Evolutionary conservation across 257 asterid genomes (phyloP).

Genomic region (Gardenia jasminoides): DNA sequence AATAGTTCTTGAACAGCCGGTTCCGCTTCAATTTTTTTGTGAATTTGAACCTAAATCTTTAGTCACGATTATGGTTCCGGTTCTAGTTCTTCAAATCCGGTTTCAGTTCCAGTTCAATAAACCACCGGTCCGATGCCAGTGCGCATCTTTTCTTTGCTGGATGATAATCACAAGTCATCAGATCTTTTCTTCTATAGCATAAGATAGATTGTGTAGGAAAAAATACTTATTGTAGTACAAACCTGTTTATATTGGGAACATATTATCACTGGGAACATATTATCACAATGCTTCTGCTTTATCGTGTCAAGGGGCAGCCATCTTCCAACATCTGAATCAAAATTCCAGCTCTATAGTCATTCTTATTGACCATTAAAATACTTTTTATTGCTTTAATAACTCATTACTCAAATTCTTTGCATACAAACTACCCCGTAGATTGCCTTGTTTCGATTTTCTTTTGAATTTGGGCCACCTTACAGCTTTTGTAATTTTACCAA

Average conservation of each 20-base stretch:
- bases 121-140: conserved; percentile 2
- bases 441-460: neutral
- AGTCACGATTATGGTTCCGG: too few species aligned
- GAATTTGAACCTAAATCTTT: too few species aligned
- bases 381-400: neutral
- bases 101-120: too few species aligned
- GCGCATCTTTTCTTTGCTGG: too few species aligned
- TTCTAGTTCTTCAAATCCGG: too few species aligned
- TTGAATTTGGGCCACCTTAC: neutral
- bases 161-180: too few species aligned
- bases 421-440: neutral
- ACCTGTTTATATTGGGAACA: too few species aligned
- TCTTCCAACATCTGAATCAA: neutral
- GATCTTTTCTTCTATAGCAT: conserved; percentile 3
- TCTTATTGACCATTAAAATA: too few species aligned
- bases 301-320: too few species aligned
- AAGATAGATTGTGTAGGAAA: neutral
- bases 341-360: neutral
- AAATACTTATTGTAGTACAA: neutral
- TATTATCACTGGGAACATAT: neutral
- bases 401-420: neutral
- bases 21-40: too few species aligned
- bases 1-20: too few species aligned
- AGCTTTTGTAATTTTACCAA: neutral
- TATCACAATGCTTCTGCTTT: too few species aligned